Conservation (phyloP, 2,329 filamentous ascomycete species). For the Alternaria panax region DNA sequence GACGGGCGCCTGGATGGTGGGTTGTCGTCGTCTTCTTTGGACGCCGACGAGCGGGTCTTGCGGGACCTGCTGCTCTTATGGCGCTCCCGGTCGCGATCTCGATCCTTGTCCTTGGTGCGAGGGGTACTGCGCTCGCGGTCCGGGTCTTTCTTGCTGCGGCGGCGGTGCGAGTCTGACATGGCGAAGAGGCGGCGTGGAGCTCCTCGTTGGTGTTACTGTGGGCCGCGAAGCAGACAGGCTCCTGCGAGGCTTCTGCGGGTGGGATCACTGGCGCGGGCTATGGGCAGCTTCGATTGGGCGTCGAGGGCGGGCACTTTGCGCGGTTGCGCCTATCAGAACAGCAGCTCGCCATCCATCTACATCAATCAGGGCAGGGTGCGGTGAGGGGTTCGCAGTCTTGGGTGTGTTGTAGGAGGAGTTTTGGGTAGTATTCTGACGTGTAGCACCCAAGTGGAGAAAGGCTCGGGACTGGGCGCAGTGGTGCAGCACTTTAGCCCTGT, state of each 20-base stretch:
- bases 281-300: conserved; percentile 39
- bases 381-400: conserved; percentile 13
- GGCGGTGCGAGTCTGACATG: conserved; percentile 47
- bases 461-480: conserved; percentile 11
- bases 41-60: conserved; percentile 42
- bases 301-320: conserved; percentile 28
- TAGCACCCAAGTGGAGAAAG: conserved; percentile 19
- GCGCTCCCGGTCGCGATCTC: conserved; percentile 30
- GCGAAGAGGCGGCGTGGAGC: conserved; percentile 25
- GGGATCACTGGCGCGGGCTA: conserved; percentile 41
- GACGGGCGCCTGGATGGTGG: conserved; percentile 30
- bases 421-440: conserved; percentile 31
- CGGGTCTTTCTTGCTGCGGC: conserved; percentile 45
- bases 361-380: conserved; percentile 18
- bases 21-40: conserved; percentile 37
- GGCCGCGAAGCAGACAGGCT: conserved; percentile 15
- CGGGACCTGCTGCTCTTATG: conserved; percentile 37
- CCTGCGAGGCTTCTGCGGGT: conserved; percentile 27
- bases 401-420: conserved; percentile 17
- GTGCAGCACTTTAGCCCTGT: background rate
- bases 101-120: conserved; percentile 38
- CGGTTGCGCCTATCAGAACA: conserved; percentile 44
- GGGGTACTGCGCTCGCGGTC: conserved; percentile 37
- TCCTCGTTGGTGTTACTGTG: conserved; percentile 30
- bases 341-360: conserved; percentile 38